Evolutionary conservation across 768 basidiomycete species (phyloP).

Genomic region (Pleurotus cornucopiae): DNA sequence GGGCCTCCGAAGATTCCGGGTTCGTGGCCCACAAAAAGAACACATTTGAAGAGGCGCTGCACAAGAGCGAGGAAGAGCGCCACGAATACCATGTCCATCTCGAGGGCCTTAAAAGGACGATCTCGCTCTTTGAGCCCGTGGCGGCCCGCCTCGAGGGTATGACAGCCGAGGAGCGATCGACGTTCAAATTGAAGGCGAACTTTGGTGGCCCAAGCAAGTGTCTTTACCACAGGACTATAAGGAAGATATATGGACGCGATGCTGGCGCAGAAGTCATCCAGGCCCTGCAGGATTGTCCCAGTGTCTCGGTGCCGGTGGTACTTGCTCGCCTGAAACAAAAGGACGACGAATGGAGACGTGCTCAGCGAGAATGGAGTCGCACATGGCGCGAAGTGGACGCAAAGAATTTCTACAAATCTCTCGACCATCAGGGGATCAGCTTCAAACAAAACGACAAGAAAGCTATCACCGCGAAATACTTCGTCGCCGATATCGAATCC

Average conservation of each 20-base stretch:
- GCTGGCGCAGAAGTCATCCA: slow-evolving; percentile 71
- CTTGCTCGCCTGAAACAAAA: slow-evolving; percentile 85
- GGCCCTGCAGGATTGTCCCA: slow-evolving; percentile 89
- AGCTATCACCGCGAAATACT: slow-evolving; percentile 77
- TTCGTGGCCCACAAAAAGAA: slow-evolving; percentile 97
- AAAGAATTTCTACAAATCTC: slow-evolving; percentile 96
- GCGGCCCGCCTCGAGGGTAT: slow-evolving; percentile 82
- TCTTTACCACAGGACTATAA: slow-evolving; percentile 89
- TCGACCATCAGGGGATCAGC: slow-evolving; percentile 92
- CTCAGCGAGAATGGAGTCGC: slow-evolving; percentile 92
- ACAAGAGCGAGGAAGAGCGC: slow-evolving; percentile 96
- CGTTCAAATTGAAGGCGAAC: slow-evolving; percentile 79
- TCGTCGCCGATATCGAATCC: slow-evolving; percentile 75
- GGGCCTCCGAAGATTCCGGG: slow-evolving; percentile 95
- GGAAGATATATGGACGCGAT: slow-evolving; percentile 89
- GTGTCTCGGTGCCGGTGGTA: slow-evolving; percentile 88
- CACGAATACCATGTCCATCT: slow-evolving; percentile 97
- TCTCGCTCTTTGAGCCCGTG: slow-evolving; percentile 87
- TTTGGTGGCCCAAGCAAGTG: slow-evolving; percentile 86
- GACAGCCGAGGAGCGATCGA: slow-evolving; percentile 78
- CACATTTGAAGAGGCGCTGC: slow-evolving; percentile 89
- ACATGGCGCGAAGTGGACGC: slow-evolving; percentile 97
- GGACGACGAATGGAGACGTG: slow-evolving; percentile 95
- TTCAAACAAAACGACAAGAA: slow-evolving; percentile 98
- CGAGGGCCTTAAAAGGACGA: slow-evolving; percentile 86